Evolutionary conservation across 2,329 filamentous ascomycete species (phyloP).

Genomic region (Cladosporium sp.): DNA sequence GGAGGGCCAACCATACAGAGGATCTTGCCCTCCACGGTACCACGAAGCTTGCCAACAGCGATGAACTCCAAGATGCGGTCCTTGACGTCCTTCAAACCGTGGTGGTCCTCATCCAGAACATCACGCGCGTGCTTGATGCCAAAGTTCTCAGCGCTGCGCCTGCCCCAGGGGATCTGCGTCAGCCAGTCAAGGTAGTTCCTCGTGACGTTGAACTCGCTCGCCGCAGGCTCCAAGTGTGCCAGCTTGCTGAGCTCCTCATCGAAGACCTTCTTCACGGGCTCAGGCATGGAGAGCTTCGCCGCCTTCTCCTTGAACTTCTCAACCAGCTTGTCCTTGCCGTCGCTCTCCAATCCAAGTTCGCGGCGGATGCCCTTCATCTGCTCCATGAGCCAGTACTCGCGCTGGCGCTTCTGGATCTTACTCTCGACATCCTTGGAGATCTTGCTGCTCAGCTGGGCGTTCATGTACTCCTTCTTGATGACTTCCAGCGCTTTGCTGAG

Average conservation of each 20-base stretch:
- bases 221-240: slow-evolving; percentile 88
- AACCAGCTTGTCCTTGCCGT: slow-evolving; percentile 96
- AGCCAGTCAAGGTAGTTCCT: slow-evolving; percentile 98
- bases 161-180: slow-evolving; percentile 96
- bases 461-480: slow-evolving; percentile 97
- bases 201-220: slow-evolving; percentile 98
- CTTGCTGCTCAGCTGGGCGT: slow-evolving; percentile 93
- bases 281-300: slow-evolving; percentile 90
- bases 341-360: slow-evolving; percentile 92
- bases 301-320: slow-evolving; percentile 98
- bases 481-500: slow-evolving; percentile 88
- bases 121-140: slow-evolving; percentile 85
- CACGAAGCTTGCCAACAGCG: slow-evolving; percentile 92
- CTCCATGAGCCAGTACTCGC: slow-evolving; percentile 98
- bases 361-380: slow-evolving; percentile 98
- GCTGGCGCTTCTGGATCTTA: slow-evolving; percentile 94
- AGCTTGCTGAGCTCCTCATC: slow-evolving; percentile 98
- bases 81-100: slow-evolving; percentile 96
- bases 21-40: slow-evolving; percentile 97
- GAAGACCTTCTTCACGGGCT: slow-evolving; percentile 94
- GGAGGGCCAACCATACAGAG: slow-evolving; percentile 96
- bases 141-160: slow-evolving; percentile 94
- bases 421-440: slow-evolving; percentile 97
- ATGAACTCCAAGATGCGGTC: slow-evolving; percentile 98
- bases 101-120: slow-evolving; percentile 93